phyloP scores from a whole-genome alignment of 1,139 yeast species.

The Saccharomycopsis hybrid region DNA sequence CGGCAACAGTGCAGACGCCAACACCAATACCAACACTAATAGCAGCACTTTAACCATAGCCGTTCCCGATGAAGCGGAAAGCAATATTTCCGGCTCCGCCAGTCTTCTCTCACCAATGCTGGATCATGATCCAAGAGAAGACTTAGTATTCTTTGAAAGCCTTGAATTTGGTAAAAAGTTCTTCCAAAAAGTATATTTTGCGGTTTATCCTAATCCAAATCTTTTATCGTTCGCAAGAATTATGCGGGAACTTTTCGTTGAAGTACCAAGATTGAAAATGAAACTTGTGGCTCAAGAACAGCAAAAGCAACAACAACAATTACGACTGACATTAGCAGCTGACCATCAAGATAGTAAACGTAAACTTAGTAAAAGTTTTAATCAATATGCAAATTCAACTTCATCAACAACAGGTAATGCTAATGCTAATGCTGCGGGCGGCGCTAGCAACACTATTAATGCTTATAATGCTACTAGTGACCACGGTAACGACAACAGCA shows the following conservation, averaged over 20 bases:
- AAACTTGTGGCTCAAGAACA: constrained; percentile 4
- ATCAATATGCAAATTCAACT: not conserved
- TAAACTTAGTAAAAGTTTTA: constrained; percentile 1
- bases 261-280: constrained; percentile 29
- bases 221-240: constrained; percentile 61
- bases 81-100: constrained; percentile 7
- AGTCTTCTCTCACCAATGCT: not conserved
- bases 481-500: too few species aligned
- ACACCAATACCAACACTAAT: not conserved
- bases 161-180: constrained; percentile 37
- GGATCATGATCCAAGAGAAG: constrained; percentile 23
- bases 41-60: too few species aligned
- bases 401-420: not conserved
- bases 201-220: constrained; percentile 48
- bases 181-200: constrained; percentile 60
- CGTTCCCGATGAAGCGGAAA: constrained; percentile 1
- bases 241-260: constrained; percentile 63
- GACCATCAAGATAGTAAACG: not conserved
- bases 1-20: not conserved
- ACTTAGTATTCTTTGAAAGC: constrained; percentile 28
- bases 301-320: not conserved
- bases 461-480: not conserved
- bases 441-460: not conserved
- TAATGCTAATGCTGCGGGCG: not conserved
- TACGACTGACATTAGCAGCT: too few species aligned